Conservation (phyloP, 306 rosid species). For the Cyamopsis tetragonoloba region DNA sequence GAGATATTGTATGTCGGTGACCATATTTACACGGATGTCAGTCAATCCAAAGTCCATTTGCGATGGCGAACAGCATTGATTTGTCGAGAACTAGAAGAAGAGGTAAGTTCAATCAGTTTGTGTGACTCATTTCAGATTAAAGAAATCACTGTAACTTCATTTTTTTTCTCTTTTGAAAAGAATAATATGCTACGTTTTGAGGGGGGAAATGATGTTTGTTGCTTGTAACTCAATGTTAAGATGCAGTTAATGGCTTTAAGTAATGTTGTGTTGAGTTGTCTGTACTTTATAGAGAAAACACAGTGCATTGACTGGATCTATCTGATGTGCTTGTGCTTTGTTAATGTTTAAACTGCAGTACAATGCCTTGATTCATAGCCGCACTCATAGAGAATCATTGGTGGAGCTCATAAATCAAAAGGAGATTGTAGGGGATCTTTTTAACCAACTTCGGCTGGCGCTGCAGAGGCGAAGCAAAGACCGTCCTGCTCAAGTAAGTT, state of each 20-base stretch:
- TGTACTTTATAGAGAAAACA: not conserved
- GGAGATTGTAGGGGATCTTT: constrained; percentile 89
- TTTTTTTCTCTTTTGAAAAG: not conserved
- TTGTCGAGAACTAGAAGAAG: constrained; percentile 94
- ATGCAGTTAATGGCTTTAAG: not conserved
- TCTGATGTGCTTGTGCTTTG: constrained; percentile 20
- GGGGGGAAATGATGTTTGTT: not conserved
- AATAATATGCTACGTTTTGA: not conserved
- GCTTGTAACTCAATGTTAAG: not conserved
- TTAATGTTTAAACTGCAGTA: constrained; percentile 63
- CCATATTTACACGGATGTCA: constrained; percentile 95
- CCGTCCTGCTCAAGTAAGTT: constrained; percentile 96
- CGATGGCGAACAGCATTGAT: constrained; percentile 97
- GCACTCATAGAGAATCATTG: constrained; percentile 58
- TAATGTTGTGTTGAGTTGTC: constrained; percentile 4
- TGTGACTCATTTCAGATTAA: constrained; percentile 1
- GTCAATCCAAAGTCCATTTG: constrained; percentile 91
- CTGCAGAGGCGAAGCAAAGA: constrained; percentile 70
- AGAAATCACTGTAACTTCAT: not conserved
- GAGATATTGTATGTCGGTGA: constrained; percentile 97
- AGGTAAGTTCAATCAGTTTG: constrained; percentile 47
- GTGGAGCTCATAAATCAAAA: constrained; percentile 91
- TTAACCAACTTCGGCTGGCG: constrained; percentile 96
- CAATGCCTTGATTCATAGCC: constrained; percentile 65
- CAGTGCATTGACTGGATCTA: constrained; percentile 13